Evolutionary conservation across 2,329 filamentous ascomycete genomes (phyloP).

Genomic region (Alternaria hordeiaustralica): DNA sequence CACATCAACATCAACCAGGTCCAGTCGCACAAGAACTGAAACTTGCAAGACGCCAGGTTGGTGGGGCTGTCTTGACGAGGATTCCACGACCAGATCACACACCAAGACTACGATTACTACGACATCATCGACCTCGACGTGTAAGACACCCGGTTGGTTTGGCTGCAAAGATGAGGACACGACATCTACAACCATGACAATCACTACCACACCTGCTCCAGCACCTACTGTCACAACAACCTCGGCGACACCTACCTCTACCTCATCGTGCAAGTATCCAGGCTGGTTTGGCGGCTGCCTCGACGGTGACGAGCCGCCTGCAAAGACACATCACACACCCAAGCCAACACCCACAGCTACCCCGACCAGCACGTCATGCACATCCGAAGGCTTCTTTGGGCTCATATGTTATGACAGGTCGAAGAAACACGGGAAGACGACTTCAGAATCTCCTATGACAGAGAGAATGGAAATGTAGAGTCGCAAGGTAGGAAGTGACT

Average conservation of each 20-base stretch:
- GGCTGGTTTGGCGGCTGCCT: slow-evolving; percentile 59
- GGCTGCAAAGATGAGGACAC: slow-evolving; percentile 65
- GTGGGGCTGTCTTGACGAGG: slow-evolving; percentile 80
- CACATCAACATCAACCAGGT: slow-evolving; percentile 59
- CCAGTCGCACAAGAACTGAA: slow-evolving; percentile 69
- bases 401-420: slow-evolving; percentile 39
- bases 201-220: slow-evolving; percentile 32
- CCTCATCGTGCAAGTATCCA: slow-evolving; percentile 52
- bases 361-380: slow-evolving; percentile 27
- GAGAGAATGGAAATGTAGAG: slow-evolving; percentile 38
- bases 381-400: slow-evolving; percentile 37
- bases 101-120: slow-evolving; percentile 56
- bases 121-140: slow-evolving; percentile 46
- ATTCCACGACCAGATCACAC: slow-evolving; percentile 58
- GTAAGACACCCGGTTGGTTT: slow-evolving; percentile 68
- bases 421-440: slow-evolving; percentile 20
- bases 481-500: neutral
- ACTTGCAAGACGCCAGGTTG: slow-evolving; percentile 92
- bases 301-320: slow-evolving; percentile 56
- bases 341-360: slow-evolving; percentile 23
- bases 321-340: slow-evolving; percentile 23
- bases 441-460: slow-evolving; percentile 4
- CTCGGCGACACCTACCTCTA: slow-evolving; percentile 38
- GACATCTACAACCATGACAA: slow-evolving; percentile 39
- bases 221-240: slow-evolving; percentile 42